Conservation (phyloP, 2,329 filamentous ascomycete species). For the Aureobasidium musti region DNA sequence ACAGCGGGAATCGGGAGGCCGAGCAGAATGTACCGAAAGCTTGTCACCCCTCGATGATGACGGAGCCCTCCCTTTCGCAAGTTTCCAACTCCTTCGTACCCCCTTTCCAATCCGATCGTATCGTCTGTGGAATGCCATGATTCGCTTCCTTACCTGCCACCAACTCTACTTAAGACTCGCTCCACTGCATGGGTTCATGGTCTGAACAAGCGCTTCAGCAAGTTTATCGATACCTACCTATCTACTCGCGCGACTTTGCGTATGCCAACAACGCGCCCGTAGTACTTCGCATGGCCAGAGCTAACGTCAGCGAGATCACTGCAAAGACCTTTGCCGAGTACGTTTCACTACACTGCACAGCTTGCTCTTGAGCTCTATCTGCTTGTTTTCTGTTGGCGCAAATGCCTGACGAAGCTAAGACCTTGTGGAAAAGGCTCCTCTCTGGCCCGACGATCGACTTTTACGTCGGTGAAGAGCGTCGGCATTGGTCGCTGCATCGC, state of each 20-base stretch:
- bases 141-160: slow-evolving; percentile 33
- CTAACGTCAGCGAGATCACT: slow-evolving; percentile 51
- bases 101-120: slow-evolving; percentile 9
- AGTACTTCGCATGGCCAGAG: slow-evolving; percentile 50
- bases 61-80: slow-evolving; percentile 9
- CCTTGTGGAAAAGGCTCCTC: slow-evolving; percentile 53
- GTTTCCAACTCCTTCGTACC: neutral
- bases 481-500: slow-evolving; percentile 55
- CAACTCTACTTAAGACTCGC: slow-evolving; percentile 30
- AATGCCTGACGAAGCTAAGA: slow-evolving; percentile 45
- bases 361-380: slow-evolving; percentile 27
- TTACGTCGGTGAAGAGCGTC: slow-evolving; percentile 51
- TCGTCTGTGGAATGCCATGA: slow-evolving; percentile 28
- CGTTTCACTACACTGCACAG: slow-evolving; percentile 46
- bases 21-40: slow-evolving; percentile 20
- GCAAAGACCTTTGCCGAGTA: slow-evolving; percentile 57
- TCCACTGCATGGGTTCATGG: slow-evolving; percentile 33
- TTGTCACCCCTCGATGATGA: slow-evolving; percentile 25
- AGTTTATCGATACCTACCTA: slow-evolving; percentile 32
- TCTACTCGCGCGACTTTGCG: slow-evolving; percentile 48
- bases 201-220: slow-evolving; percentile 32
- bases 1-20: slow-evolving; percentile 12
- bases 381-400: slow-evolving; percentile 32
- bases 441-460: slow-evolving; percentile 56
- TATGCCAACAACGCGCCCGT: slow-evolving; percentile 45